phyloP scores from a whole-genome alignment of 2,329 filamentous ascomycete genomes.

The Curvularia sp. region DNA sequence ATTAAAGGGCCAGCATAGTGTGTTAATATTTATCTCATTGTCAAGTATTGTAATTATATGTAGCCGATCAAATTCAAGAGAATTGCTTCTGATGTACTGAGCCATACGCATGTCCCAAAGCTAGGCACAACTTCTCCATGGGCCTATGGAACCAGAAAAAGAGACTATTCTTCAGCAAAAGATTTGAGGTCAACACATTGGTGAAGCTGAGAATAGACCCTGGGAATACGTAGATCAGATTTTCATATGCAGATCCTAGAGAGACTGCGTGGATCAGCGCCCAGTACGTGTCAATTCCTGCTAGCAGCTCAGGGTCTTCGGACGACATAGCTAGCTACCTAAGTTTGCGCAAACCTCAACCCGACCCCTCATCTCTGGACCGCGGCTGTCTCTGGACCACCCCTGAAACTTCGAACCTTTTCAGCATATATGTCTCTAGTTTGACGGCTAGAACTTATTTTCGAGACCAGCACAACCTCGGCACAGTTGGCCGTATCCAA shows the following conservation, averaged over 20 bases:
- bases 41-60: not conserved
- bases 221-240: not conserved
- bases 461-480: not conserved
- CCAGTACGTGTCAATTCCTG: not conserved
- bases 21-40: not conserved
- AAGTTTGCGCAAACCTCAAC: not conserved
- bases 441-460: not conserved
- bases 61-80: not conserved
- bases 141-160: not conserved
- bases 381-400: not conserved
- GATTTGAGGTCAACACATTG: not conserved
- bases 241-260: not conserved
- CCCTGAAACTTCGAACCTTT: not conserved
- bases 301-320: not conserved
- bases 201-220: not conserved
- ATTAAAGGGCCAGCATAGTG: not conserved
- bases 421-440: not conserved
- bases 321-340: not conserved
- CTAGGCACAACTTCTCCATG: not conserved
- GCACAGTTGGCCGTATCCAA: not conserved
- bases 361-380: not conserved
- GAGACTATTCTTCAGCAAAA: too few species aligned
- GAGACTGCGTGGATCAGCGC: not conserved
- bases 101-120: not conserved
- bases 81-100: not conserved